Conservation (phyloP, 2,329 filamentous ascomycete genomes). For the Nannizzia gypsea region DNA sequence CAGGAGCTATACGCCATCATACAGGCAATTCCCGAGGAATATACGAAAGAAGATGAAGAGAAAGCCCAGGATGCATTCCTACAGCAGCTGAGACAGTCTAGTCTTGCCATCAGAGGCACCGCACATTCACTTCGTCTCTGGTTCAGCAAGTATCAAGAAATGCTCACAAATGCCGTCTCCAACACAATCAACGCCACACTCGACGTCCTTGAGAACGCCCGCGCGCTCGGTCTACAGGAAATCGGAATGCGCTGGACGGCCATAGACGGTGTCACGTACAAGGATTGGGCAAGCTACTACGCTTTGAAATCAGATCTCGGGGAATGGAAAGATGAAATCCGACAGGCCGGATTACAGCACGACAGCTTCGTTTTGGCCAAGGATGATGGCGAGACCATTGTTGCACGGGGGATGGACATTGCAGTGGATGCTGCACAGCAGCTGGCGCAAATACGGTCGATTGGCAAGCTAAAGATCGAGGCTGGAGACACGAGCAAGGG, state of each 20-base stretch:
- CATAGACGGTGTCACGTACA: slow-evolving; percentile 91
- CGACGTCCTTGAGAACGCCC: slow-evolving; percentile 67
- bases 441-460: slow-evolving; percentile 66
- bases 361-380: slow-evolving; percentile 58
- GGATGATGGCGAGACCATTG: slow-evolving; percentile 54
- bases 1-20: slow-evolving; percentile 49
- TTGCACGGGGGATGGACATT: slow-evolving; percentile 67
- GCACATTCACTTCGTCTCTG: slow-evolving; percentile 67
- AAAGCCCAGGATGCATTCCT: slow-evolving; percentile 42
- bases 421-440: slow-evolving; percentile 71
- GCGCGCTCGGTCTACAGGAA: slow-evolving; percentile 74
- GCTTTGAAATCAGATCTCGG: slow-evolving; percentile 70
- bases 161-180: slow-evolving; percentile 57
- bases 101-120: slow-evolving; percentile 60
- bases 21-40: slow-evolving; percentile 45
- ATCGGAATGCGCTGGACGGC: slow-evolving; percentile 91
- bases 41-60: slow-evolving; percentile 42
- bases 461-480: slow-evolving; percentile 70
- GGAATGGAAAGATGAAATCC: slow-evolving; percentile 73
- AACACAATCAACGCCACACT: slow-evolving; percentile 69
- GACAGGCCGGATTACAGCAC: slow-evolving; percentile 62
- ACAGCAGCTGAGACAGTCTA: slow-evolving; percentile 52
- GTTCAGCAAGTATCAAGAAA: slow-evolving; percentile 59
- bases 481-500: slow-evolving; percentile 64
- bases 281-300: slow-evolving; percentile 94